phyloP scores from a whole-genome alignment of 2,329 filamentous ascomycete species.

The Sporothrix mexicana region DNA sequence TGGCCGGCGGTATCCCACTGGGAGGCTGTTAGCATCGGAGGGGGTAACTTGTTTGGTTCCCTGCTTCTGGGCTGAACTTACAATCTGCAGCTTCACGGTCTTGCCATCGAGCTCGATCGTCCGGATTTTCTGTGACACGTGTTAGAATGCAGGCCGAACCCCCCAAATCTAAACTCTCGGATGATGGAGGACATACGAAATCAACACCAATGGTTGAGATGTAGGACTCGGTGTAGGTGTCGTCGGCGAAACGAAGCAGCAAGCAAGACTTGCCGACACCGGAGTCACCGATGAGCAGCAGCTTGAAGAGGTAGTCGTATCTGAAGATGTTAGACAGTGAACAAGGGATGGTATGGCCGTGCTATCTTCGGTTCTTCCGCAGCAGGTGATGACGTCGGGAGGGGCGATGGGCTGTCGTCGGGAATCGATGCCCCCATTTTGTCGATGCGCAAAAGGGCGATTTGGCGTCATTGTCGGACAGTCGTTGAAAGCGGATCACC shows the following conservation, averaged over 20 bases:
- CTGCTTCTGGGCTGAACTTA: constrained; percentile 50
- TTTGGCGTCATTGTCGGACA: background rate
- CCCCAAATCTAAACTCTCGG: background rate
- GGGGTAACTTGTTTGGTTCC: background rate
- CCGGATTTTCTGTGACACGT: constrained; percentile 83
- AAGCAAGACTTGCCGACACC: constrained; percentile 99
- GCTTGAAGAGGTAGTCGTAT: constrained; percentile 99
- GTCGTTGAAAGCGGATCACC: background rate
- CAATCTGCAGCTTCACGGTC: constrained; percentile 99
- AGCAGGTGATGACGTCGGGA: background rate
- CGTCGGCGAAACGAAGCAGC: constrained; percentile 95
- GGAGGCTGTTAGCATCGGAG: constrained; percentile 5
- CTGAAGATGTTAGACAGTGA: constrained; percentile 53
- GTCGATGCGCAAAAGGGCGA: background rate
- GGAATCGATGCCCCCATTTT: background rate
- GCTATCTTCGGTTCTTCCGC: too few relatives aligned
- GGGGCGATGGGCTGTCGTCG: background rate
- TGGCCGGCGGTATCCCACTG: constrained; percentile 99
- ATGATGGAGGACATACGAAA: constrained; percentile 71
- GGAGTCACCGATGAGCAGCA: constrained; percentile 99
- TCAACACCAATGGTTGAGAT: constrained; percentile 99
- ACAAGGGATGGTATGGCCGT: too few relatives aligned
- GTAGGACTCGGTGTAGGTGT: constrained; percentile 99
- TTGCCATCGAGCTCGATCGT: constrained; percentile 99
- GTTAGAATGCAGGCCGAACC: constrained; percentile 23